A percentile compares a stretch with the other conserved stretches of the same genome.
These are phyloP conservation scores for Sporisorium reilianum DNA, from an alignment of 1,284 basidiomycete genomes.

Conservation along the genomic window DNA sequence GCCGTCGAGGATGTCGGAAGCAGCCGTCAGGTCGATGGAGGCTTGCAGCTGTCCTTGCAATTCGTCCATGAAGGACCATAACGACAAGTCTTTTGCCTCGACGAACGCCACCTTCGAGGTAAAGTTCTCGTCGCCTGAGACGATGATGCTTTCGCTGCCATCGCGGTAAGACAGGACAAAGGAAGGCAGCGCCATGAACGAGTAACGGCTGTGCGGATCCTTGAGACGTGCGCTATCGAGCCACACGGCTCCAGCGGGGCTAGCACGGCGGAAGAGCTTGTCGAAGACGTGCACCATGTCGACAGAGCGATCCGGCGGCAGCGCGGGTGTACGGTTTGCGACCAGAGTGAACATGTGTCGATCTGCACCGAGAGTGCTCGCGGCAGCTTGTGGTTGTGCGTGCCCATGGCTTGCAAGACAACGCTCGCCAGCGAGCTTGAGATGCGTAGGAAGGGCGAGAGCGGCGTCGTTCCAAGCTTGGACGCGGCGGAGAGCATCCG, in stretches of 20 bases:
- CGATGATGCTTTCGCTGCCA: conserved; percentile 11
- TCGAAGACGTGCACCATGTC: conserved; percentile 70
- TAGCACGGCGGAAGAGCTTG: conserved; percentile 59
- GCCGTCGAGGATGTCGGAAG: conserved; percentile 2
- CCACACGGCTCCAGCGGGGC: conserved; percentile 71
- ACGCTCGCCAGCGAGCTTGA: conserved; percentile 30
- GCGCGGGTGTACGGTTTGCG: conserved; percentile 12
- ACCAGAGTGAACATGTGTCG: conserved; percentile 7
- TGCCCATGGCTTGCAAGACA: conserved; percentile 23
- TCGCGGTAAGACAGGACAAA: conserved; percentile 60
- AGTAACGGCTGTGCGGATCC: conserved; percentile 52
- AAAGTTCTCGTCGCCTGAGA: conserved; percentile 17
- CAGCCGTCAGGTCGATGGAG: conserved; percentile 11
- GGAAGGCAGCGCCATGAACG: conserved; percentile 62
- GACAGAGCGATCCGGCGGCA: conserved; percentile 35
- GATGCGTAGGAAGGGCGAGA: conserved; percentile 22
- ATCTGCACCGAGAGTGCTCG: too few relatives aligned
- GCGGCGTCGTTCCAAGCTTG: conserved; percentile 16
- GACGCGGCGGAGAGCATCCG: conserved; percentile 19
- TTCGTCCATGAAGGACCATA: conserved; percentile 59
- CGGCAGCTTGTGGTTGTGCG: not conserved
- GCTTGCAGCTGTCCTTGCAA: conserved; percentile 50
- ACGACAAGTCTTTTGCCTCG: conserved; percentile 14
- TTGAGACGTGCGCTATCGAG: conserved; percentile 70
- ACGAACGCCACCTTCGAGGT: conserved; percentile 1